These are phyloP conservation scores for Collybia mongolica DNA, from an alignment of 768 basidiomycete genomes.

Conservation along the genomic window DNA sequence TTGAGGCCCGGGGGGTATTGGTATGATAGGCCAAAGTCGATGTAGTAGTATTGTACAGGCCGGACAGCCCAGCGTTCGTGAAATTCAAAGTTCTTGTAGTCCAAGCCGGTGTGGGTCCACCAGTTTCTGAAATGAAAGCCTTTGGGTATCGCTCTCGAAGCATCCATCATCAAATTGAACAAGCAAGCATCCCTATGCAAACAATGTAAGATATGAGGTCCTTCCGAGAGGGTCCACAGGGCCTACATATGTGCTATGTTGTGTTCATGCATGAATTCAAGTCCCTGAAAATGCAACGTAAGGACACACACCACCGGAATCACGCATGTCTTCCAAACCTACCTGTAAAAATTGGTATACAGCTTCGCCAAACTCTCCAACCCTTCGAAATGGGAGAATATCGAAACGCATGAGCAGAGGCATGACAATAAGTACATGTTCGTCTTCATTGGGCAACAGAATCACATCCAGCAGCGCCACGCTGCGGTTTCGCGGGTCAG, in stretches of 20 bases:
- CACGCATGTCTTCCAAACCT: slow-evolving; percentile 3
- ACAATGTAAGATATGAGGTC: slow-evolving; percentile 9
- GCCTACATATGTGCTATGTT: slow-evolving; percentile 33
- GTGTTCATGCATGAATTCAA: slow-evolving; percentile 33
- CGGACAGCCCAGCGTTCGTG: slow-evolving; percentile 11
- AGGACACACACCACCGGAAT: slow-evolving; percentile 8
- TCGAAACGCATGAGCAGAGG: slow-evolving; percentile 14
- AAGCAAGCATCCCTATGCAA: slow-evolving; percentile 1
- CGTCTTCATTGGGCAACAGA: slow-evolving; percentile 14
- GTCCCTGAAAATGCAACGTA: slow-evolving; percentile 17
- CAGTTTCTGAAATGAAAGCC: not conserved
- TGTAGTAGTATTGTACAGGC: slow-evolving; percentile 19
- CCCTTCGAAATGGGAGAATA: slow-evolving; percentile 22
- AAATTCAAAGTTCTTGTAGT: not conserved
- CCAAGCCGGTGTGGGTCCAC: not conserved
- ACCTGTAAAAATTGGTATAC: slow-evolving; percentile 32
- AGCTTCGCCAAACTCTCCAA: slow-evolving; percentile 31
- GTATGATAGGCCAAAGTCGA: slow-evolving; percentile 23
- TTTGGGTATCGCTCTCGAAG: not conserved
- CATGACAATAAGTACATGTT: slow-evolving; percentile 18
- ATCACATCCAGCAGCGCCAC: slow-evolving; percentile 23
- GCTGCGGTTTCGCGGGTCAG: slow-evolving; percentile 25
- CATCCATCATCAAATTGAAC: slow-evolving; percentile 1
- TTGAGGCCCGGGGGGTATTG: slow-evolving; percentile 7
- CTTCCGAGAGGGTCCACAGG: not conserved